These are phyloP conservation scores for Chamaenerion angustifolium DNA, from an alignment of 345 rosid genomes.

Conservation along the genomic window DNA sequence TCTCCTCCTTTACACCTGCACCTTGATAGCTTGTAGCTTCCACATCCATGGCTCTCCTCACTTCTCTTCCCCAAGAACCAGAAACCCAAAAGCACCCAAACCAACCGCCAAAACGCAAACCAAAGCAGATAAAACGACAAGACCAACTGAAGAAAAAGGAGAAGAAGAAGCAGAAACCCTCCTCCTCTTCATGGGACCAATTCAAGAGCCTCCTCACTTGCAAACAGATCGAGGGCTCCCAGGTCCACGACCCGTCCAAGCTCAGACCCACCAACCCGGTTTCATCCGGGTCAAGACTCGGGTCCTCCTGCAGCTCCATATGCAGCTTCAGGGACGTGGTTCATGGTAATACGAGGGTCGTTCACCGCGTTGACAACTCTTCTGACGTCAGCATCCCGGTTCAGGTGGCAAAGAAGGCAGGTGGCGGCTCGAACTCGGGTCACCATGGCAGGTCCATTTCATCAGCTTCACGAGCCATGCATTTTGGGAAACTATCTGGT, in stretches of 20 bases:
- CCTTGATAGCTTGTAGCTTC: constrained; percentile 2
- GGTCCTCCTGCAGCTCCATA: constrained; percentile 84
- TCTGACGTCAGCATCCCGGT: constrained; percentile 61
- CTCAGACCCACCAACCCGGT: constrained; percentile 3
- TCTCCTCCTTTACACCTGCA: too few species aligned
- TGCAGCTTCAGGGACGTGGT: constrained; percentile 80
- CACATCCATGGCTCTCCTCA: constrained; percentile 51
- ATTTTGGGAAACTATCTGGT: constrained; percentile 52
- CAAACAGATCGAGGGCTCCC: constrained; percentile 67
- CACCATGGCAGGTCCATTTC: too few species aligned
- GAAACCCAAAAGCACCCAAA: background rate
- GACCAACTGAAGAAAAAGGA: background rate
- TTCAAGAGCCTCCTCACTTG: constrained; percentile 82
- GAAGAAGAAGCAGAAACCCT: background rate
- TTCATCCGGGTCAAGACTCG: constrained; percentile 19
- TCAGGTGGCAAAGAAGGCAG: too few species aligned
- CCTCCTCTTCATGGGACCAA: constrained; percentile 89
- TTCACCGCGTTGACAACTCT: constrained; percentile 75
- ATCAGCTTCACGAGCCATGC: too few species aligned
- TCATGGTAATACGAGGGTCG: constrained; percentile 81
- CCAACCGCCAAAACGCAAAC: constrained; percentile 3
- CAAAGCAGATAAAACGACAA: constrained; percentile 6
- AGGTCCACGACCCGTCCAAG: constrained; percentile 68
- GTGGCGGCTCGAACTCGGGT: too few species aligned
- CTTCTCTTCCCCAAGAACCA: constrained; percentile 31